A percentile compares a stretch with the other conserved stretches of the same genome.
These are phyloP conservation scores for Trypanosoma theileri DNA, from an alignment of 208 protist species.

Conservation along the genomic window DNA sequence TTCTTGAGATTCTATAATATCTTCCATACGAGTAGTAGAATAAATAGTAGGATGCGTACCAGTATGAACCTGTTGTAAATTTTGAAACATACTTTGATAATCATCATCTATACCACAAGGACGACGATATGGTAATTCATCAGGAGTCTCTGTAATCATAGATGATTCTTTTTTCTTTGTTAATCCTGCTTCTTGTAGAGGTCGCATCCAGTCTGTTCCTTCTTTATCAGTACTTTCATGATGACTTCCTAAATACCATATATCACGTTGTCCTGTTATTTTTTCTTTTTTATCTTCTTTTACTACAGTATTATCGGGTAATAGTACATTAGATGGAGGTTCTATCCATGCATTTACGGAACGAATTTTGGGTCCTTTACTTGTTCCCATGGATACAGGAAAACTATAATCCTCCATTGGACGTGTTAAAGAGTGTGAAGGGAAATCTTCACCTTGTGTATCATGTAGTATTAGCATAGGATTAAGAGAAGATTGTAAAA, in stretches of 20 bases:
- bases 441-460: background rate
- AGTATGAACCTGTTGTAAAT: background rate
- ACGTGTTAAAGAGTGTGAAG: background rate
- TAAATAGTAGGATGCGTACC: too few relatives aligned
- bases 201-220: constrained; percentile 17
- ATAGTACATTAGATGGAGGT: constrained; percentile 14
- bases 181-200: constrained; percentile 15
- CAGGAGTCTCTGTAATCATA: background rate
- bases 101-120: constrained; percentile 16
- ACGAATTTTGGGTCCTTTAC: background rate
- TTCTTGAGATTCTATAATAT: too few relatives aligned
- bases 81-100: constrained; percentile 19
- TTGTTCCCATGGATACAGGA: background rate
- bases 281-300: background rate
- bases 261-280: constrained; percentile 6
- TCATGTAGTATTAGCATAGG: background rate
- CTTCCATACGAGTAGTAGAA: too few relatives aligned
- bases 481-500: background rate
- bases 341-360: constrained; percentile 7
- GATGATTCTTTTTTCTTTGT: background rate
- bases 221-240: background rate
- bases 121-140: too few relatives aligned
- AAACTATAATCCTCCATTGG: background rate
- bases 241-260: constrained; percentile 4
- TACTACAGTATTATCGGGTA: background rate